Evolutionary conservation across 1,139 yeast species (phyloP).

Genomic region (Pichia sp.): DNA sequence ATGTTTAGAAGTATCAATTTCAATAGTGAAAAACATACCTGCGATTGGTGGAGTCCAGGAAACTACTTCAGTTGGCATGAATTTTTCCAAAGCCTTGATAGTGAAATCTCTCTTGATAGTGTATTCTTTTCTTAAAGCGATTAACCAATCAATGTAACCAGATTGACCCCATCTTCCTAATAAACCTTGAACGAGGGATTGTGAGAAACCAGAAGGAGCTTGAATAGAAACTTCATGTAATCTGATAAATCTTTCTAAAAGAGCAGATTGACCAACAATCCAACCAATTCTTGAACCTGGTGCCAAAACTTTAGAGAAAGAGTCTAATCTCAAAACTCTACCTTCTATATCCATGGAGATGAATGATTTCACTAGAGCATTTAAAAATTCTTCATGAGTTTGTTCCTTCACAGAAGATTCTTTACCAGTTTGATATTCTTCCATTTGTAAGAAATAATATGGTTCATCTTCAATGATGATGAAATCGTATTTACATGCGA

Average conservation of each 20-base stretch:
- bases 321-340: conserved; percentile 82
- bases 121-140: conserved; percentile 75
- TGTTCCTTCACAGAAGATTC: conserved; percentile 25
- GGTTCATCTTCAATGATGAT: conserved; percentile 89
- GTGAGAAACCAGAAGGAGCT: conserved; percentile 76
- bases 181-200: conserved; percentile 49
- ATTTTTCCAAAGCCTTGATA: conserved; percentile 54
- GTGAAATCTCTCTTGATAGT: conserved; percentile 74
- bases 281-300: conserved; percentile 92
- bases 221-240: conserved; percentile 80
- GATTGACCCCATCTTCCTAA: conserved; percentile 67
- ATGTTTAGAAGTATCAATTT: conserved; percentile 70
- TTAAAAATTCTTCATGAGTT: conserved; percentile 49
- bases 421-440: conserved; percentile 47
- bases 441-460: conserved; percentile 90
- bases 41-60: conserved; percentile 71
- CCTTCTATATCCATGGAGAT: conserved; percentile 78
- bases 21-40: conserved; percentile 87
- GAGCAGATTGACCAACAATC: conserved; percentile 66
- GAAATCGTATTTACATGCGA: conserved; percentile 75
- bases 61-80: conserved; percentile 52
- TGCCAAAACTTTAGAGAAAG: conserved; percentile 86
- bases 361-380: conserved; percentile 71
- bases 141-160: conserved; percentile 82
- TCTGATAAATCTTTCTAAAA: conserved; percentile 64